Base-by-base conservation (phyloP, 2,329 filamentous ascomycete species). In the Pseudogymnoascus sp. region DNA sequence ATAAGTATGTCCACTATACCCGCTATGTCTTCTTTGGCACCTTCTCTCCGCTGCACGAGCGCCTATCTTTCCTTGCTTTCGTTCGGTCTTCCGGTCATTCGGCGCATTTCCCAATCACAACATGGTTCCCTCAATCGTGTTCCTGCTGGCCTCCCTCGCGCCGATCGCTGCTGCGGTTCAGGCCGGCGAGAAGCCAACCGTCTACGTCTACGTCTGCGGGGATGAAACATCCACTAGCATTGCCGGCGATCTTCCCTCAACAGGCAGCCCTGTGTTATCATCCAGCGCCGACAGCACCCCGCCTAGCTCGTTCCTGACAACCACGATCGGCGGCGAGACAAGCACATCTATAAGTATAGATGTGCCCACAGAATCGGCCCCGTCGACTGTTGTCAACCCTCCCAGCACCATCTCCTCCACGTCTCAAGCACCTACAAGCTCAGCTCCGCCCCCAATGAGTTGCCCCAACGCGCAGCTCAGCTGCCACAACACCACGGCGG, bases 401-500 rank as follows among this genome's bases (percentile, higher is more conserved):
- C 65, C 64, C 14, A 65, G 60, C 57, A 64, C 61, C 11, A 37
- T 62, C 43, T 59, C 60, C 18, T 16, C 60, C 39, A 59, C 57
- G 11, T 60, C 38, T 16, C 28, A 25, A 60, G 39, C 25, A 50
- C 25, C 37, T 25, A 36, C 47, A 14, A 54, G 25, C 58, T 43
- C 58, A 30, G 18, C 58, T 47, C 58, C 25, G 35, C 64, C 9
- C 63, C 63, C 69, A 18, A 65, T 65, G 50, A 64, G 65, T 33
- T 72, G 70, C 60, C 62, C 66, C 11, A 70, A 64, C 60, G 65
- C 68, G 28, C 70, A 69, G 2, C 28, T 87, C 59, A 87, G 84
- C 67, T 90, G 87, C 69, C 81, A 85, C 62, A 86, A 86, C 69
- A 82, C 80, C 5, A 84, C 84, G 2, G 73, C 74, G 6, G 79